Conservation (phyloP, 2,329 filamentous ascomycete genomes). For the Zalaria obscura region DNA sequence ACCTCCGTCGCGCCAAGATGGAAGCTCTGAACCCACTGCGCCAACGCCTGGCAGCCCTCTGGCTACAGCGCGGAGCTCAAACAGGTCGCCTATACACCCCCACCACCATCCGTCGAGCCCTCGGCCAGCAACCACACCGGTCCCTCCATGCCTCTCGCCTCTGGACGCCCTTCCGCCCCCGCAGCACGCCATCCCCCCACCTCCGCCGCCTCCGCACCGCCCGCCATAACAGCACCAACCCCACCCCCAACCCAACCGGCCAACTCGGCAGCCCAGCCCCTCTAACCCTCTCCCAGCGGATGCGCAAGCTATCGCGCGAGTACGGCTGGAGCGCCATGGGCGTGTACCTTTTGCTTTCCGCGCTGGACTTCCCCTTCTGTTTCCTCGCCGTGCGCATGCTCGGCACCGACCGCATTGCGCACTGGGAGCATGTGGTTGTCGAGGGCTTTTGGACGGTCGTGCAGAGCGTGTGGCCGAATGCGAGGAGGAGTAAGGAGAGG, state of each 20-base stretch:
- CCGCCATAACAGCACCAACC: slow-evolving; percentile 23
- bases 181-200: slow-evolving; percentile 14
- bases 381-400: slow-evolving; percentile 74
- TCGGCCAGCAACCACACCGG: slow-evolving; percentile 23
- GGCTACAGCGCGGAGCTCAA: neutral
- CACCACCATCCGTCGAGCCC: slow-evolving; percentile 8
- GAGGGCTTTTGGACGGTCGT: slow-evolving; percentile 44
- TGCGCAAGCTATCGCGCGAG: slow-evolving; percentile 76
- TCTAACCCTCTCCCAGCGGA: slow-evolving; percentile 40
- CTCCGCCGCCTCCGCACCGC: slow-evolving; percentile 10
- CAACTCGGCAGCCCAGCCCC: slow-evolving; percentile 14
- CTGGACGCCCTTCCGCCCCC: slow-evolving; percentile 16
- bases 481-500: slow-evolving; percentile 8
- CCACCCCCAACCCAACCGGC: slow-evolving; percentile 19
- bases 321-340: slow-evolving; percentile 90
- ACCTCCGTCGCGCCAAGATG: neutral
- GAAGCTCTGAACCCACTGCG: neutral
- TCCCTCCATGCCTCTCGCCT: slow-evolving; percentile 5
- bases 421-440: slow-evolving; percentile 54
- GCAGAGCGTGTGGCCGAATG: slow-evolving; percentile 41
- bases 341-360: slow-evolving; percentile 74
- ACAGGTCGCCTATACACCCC: neutral
- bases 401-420: slow-evolving; percentile 75
- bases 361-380: slow-evolving; percentile 88
- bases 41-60: neutral